phyloP scores from a whole-genome alignment of 345 rosid genomes.

The Rhodamnia argentea region DNA sequence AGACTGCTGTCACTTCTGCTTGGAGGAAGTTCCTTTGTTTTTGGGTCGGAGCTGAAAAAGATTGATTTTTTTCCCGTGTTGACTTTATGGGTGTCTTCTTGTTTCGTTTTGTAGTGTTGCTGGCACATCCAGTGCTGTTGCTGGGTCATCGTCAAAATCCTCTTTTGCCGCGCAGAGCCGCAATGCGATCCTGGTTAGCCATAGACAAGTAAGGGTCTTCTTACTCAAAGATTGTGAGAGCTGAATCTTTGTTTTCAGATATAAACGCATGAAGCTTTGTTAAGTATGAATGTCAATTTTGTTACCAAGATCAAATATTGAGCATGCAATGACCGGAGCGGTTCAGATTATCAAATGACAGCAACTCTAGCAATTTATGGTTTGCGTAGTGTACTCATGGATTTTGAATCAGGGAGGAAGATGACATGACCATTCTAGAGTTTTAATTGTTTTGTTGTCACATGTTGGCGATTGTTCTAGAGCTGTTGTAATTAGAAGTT shows the following conservation, averaged over 20 bases:
- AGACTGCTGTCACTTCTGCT: not conserved
- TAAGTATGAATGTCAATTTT: not conserved
- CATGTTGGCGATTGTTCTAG: not conserved
- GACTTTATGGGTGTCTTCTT: not conserved
- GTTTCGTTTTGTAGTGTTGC: constrained; percentile 2
- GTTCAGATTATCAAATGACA: not conserved
- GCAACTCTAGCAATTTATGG: not conserved
- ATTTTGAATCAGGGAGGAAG: not conserved
- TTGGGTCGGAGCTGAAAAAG: not conserved
- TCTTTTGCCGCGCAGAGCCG: constrained; percentile 35
- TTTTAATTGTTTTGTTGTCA: not conserved
- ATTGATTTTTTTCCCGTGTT: not conserved
- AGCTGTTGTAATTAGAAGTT: not conserved
- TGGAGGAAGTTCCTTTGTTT: not conserved
- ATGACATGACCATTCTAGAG: not conserved
- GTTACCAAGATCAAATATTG: not conserved
- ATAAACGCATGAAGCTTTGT: not conserved
- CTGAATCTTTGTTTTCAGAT: not conserved
- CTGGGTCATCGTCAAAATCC: constrained; percentile 29
- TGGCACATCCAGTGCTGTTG: constrained; percentile 17
- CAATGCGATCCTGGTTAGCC: constrained; percentile 81
- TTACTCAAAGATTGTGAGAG: not conserved
- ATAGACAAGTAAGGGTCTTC: constrained; percentile 54
- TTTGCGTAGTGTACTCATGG: not conserved
- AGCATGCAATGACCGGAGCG: not conserved